Base-by-base conservation (phyloP, 148 eudicot species). In the Vaccinium darrowii region DNA sequence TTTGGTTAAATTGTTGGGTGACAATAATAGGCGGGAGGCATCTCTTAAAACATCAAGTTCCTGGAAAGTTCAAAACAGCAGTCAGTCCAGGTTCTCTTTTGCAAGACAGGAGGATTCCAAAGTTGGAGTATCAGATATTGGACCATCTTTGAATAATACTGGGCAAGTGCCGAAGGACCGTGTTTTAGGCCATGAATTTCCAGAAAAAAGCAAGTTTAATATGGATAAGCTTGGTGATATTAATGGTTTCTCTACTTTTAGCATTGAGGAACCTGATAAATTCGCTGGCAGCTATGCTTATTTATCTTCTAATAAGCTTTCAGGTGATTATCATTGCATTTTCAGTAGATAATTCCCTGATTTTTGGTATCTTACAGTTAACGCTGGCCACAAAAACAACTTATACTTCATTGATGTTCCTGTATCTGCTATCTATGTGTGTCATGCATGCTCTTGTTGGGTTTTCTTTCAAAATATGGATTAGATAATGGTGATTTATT, bases 21-120 rank as follows among this genome's bases (percentile, higher is more conserved):
- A 95, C 86, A 82, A 88, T 88, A 93, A 93, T 81, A 90, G 85
- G 81, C 91, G 76, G 33, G 92, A 93, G 85, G 91, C 86, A 50
- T 86, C 93, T 21, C 73, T 83, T 33, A 89, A 89, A 56, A 79
- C 81, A 47, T 85, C 94, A 27, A 90, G 85, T 85, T 87, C 98
- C 30, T 83, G 94, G 91, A 95, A 89, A 89, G 85, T 80, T 74
- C 98, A 92, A 87, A 91, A 78, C 71, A 94, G 91, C 92, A 92
- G 90, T 82, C 98, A 97, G 83, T 97, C 99, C 63, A 94, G 98
- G 87, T 97, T 97, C 88, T 95, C 98, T 54, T 97, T 97, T 93
- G 99, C 98, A 39, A 95, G 99, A 86, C 94, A 95, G 86, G 98
- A 93, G 27, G 94, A 94, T 73, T 65, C 86, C 53, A 86, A 78